phyloP scores from a whole-genome alignment of 1,284 basidiomycete species.

The Veloporphyrellus conicus region DNA sequence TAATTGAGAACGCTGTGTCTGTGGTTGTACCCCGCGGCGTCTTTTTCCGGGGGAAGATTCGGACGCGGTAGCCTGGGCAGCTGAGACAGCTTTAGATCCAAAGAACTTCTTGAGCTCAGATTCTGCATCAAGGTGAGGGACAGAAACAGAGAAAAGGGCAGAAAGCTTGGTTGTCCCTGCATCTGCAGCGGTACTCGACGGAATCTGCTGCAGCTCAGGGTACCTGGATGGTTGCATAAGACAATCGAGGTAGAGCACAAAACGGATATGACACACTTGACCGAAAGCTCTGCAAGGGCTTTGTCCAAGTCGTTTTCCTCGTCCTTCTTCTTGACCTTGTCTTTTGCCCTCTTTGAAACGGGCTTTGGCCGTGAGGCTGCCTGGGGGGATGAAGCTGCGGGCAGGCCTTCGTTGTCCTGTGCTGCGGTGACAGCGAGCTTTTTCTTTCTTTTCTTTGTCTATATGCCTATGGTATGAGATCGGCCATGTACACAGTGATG shows the following conservation, averaged over 20 bases:
- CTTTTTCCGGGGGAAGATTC: conserved; percentile 32
- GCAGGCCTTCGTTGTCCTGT: conserved; percentile 8
- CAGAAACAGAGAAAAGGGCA: conserved; percentile 68
- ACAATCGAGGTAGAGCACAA: neutral
- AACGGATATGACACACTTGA: conserved; percentile 50
- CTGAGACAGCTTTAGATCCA: conserved; percentile 78
- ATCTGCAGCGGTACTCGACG: conserved; percentile 15
- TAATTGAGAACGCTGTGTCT: conserved; percentile 52
- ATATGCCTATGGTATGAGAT: conserved; percentile 1
- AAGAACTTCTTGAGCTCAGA: conserved; percentile 90
- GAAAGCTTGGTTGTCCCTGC: conserved; percentile 38
- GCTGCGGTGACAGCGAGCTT: conserved; percentile 25
- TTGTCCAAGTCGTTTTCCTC: conserved; percentile 79
- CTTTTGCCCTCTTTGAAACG: conserved; percentile 57
- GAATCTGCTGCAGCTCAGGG: conserved; percentile 48
- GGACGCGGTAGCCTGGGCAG: conserved; percentile 40
- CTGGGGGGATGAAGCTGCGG: conserved; percentile 9
- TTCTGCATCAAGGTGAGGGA: conserved; percentile 78
- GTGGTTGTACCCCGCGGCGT: conserved; percentile 26
- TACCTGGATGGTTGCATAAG: conserved; percentile 38
- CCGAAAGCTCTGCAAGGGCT: conserved; percentile 75
- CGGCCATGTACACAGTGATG: neutral
- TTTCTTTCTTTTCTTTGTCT: conserved; percentile 57
- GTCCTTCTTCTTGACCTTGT: conserved; percentile 54
- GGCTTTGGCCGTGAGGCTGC: conserved; percentile 11